phyloP scores from a whole-genome alignment of 106 monocot genomes.

The Dendrobium huoshanense region DNA sequence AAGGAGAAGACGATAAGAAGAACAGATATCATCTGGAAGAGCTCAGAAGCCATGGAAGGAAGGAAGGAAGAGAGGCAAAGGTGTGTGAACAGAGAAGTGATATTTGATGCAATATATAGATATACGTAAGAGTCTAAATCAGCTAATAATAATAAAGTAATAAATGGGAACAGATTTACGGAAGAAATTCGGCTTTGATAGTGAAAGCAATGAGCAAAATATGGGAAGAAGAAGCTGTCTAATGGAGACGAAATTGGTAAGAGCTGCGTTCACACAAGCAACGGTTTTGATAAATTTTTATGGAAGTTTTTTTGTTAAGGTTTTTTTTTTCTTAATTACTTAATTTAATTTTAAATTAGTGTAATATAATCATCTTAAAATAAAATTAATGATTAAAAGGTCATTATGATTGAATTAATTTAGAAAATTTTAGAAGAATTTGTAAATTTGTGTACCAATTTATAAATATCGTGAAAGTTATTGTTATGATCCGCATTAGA shows the following conservation, averaged over 20 bases:
- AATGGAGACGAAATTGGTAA: not conserved
- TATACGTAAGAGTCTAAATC: not conserved
- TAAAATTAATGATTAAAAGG: too few species aligned
- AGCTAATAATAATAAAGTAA: not conserved
- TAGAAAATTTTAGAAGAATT: too few species aligned
- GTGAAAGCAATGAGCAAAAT: not conserved
- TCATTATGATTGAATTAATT: too few species aligned
- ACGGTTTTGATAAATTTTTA: not conserved
- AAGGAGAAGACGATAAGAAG: conserved; percentile 15
- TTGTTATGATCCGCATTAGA: too few species aligned
- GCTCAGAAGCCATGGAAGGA: not conserved
- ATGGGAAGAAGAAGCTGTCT: not conserved
- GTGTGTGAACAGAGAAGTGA: not conserved
- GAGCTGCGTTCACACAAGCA: not conserved
- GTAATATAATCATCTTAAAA: too few species aligned
- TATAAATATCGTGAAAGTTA: too few species aligned
- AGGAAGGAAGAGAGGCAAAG: not conserved
- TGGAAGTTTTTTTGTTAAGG: too few species aligned
- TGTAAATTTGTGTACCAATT: too few species aligned
- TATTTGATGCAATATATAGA: too few species aligned
- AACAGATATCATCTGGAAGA: not conserved
- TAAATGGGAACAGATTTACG: not conserved
- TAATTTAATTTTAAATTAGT: too few species aligned
- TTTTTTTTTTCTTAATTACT: too few species aligned
- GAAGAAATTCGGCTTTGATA: not conserved